Base-by-base conservation (phyloP, 495 filamentous ascomycete species). In the Hypoxylon crocopeplum region DNA sequence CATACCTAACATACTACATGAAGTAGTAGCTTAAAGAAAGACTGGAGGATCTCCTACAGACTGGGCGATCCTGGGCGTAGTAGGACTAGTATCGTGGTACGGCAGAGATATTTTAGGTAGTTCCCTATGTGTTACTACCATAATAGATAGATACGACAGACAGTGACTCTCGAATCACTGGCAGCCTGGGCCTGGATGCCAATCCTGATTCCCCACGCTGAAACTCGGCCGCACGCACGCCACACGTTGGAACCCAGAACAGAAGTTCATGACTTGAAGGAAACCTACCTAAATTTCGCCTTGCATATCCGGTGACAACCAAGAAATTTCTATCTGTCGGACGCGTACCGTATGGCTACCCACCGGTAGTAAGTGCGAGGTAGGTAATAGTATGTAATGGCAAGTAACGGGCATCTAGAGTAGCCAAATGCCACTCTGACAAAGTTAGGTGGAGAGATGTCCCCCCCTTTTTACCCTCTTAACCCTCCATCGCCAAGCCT, bases 11-110 rank as follows among this genome's bases (percentile, higher is more conserved):
- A n/a, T n/a, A n/a, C n/a, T n/a, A n/a, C n/a, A n/a, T n/a, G n/a
- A n/a, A n/a, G n/a, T n/a, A n/a, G n/a, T n/a, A n/a, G n/a, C n/a
- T n/a, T n/a, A n/a, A n/a, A n/a, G n/a, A 29, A 53, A 38, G 46
- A 19, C 33, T n/a, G 37, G 33, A 49, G 32, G 45, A 62, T 62
- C 50, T 53, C 33, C 25, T 46, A 29, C 11, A 52, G 21, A 36
- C 17, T 36, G 29, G 44, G 12, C 24, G 61, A 55, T 59, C 61
- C 24, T 25, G 36, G 39, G 16, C 22, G 3, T 19, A 20, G 37
- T 39, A 36, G 15, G 48, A 24, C 32, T 33, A 42, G 40, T 2
- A 20, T 34, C 17, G 33, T 48, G 33, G 30, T 48, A 52, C 41
- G 38, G n/a, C 40, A 40, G 41, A 41, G 11, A 57, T 48, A 13